Percentiles rank a stretch among this genome's conserved stretches.
These are phyloP conservation scores for Allantophomopsis lycopodina DNA, from an alignment of 2,329 filamentous ascomycete genomes.

Conservation along the genomic window DNA sequence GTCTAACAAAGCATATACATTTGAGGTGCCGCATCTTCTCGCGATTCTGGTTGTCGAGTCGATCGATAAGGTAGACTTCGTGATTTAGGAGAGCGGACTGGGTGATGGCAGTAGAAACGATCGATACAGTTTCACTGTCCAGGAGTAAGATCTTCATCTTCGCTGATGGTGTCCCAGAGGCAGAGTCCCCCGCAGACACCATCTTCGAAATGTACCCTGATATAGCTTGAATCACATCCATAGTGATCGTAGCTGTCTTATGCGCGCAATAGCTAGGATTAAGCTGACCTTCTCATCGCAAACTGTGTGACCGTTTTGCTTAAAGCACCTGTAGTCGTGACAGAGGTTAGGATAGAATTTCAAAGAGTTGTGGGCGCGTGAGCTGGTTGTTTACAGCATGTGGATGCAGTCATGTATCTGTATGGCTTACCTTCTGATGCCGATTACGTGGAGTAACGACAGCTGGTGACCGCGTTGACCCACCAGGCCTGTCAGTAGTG, in stretches of 20 bases:
- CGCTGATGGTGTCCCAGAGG: conserved; percentile 50
- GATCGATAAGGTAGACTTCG: conserved; percentile 95
- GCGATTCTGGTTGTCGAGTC: conserved; percentile 74
- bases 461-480: no score
- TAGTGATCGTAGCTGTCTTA: conserved; percentile 25
- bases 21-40: conserved; percentile 98
- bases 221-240: conserved; percentile 91
- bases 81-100: conserved; percentile 91
- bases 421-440: no score
- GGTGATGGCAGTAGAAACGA: conserved; percentile 88
- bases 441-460: no score
- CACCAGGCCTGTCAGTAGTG: no score
- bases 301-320: no score
- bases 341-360: no score
- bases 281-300: neutral
- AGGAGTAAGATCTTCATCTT: conserved; percentile 98
- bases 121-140: conserved; percentile 85
- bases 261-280: neutral
- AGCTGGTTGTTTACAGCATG: no score
- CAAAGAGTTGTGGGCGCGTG: no score
- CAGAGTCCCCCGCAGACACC: conserved; percentile 68
- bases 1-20: conserved; percentile 85
- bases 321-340: no score
- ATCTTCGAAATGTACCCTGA: conserved; percentile 95
- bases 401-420: no score